phyloP scores from a whole-genome alignment of 2,329 filamentous ascomycete species.

The Epichloe bromicola region DNA sequence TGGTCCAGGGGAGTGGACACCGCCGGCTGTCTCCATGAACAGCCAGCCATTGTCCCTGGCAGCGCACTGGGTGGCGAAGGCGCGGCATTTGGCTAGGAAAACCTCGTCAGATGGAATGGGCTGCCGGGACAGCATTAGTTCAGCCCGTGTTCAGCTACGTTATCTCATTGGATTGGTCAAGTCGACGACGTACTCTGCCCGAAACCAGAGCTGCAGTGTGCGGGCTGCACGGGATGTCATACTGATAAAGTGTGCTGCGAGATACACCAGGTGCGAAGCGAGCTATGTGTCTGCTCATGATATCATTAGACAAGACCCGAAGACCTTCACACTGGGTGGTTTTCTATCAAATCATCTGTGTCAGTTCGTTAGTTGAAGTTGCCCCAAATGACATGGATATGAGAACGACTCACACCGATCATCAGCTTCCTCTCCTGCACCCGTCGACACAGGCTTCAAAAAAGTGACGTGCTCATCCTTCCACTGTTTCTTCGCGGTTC shows the following conservation, averaged over 20 bases:
- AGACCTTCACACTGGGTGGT: neutral
- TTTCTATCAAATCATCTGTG: neutral
- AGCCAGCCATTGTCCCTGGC: slow-evolving; percentile 38
- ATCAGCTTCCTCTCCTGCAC: slow-evolving; percentile 55
- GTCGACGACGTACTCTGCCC: slow-evolving; percentile 24
- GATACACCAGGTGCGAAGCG: slow-evolving; percentile 40
- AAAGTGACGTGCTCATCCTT: slow-evolving; percentile 43
- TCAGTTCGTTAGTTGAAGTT: neutral
- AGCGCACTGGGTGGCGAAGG: slow-evolving; percentile 30
- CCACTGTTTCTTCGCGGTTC: slow-evolving; percentile 38
- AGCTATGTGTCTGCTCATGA: slow-evolving; percentile 42
- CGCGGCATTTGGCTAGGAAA: slow-evolving; percentile 28
- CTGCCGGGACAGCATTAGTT: slow-evolving; percentile 17
- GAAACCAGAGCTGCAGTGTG: slow-evolving; percentile 52
- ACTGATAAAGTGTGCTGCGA: slow-evolving; percentile 53
- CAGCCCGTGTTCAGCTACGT: neutral
- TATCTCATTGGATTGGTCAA: neutral
- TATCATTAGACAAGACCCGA: neutral
- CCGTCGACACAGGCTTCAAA: slow-evolving; percentile 74
- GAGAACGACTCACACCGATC: slow-evolving; percentile 38
- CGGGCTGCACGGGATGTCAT: slow-evolving; percentile 61
- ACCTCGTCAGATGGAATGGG: slow-evolving; percentile 35
- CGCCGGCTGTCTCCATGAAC: slow-evolving; percentile 70
- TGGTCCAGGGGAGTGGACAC: slow-evolving; percentile 62
- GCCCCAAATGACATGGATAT: neutral